Conservation (phyloP, 2,329 filamentous ascomycete genomes). For the Tricladium varicosporioides region DNA sequence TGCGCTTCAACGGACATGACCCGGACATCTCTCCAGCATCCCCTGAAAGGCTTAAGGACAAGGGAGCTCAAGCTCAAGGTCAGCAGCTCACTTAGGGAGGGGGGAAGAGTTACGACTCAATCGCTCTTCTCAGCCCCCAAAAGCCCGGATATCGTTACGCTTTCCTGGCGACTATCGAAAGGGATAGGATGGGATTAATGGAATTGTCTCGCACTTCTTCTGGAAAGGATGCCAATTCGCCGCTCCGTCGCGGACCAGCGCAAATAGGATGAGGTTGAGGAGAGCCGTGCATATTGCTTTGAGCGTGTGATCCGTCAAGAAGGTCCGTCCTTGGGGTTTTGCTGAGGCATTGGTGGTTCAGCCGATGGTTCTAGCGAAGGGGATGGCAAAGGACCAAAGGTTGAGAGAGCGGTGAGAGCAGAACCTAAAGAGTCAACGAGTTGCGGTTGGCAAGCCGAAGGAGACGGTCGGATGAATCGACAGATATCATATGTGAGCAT, state of each 20-base stretch:
- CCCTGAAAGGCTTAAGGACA: too few species aligned
- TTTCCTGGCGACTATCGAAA: too few species aligned
- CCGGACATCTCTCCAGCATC: too few species aligned
- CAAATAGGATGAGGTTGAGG: neutral
- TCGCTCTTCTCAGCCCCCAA: too few species aligned
- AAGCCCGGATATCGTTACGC: too few species aligned
- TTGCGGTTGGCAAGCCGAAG: neutral
- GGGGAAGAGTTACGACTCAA: too few species aligned
- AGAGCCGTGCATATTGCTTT: neutral
- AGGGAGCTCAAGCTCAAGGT: too few species aligned
- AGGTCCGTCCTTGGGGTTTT: neutral
- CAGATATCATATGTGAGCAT: conserved; percentile 8
- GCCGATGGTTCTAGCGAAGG: neutral
- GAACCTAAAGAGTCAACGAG: neutral
- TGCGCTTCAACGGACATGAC: too few species aligned
- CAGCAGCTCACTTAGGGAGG: too few species aligned
- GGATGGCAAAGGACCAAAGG: neutral
- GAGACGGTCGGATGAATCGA: too few species aligned
- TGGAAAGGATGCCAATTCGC: neutral
- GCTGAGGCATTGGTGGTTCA: neutral
- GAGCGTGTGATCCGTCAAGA: conserved; percentile 1
- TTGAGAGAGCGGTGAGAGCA: neutral
- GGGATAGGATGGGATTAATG: neutral
- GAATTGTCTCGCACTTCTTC: neutral
- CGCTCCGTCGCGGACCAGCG: neutral